Conservation (phyloP, 2,329 filamentous ascomycete species). For the Calonectria hongkongensis region DNA sequence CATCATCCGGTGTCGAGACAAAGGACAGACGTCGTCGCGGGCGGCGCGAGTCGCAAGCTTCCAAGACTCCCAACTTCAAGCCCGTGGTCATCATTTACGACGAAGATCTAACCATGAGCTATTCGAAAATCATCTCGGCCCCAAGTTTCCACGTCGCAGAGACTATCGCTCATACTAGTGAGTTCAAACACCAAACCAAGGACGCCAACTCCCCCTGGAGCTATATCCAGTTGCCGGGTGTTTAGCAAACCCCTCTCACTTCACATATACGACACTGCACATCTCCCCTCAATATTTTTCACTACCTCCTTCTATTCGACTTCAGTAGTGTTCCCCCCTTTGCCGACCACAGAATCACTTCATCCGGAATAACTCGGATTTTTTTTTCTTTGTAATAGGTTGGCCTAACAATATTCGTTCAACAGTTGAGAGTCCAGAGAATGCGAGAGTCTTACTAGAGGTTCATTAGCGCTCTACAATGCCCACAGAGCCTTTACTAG, state of each 20-base stretch:
- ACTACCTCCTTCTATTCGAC: constrained; percentile 22
- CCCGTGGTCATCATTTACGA: constrained; percentile 63
- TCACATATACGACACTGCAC: background rate
- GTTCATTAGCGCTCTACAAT: constrained; percentile 28
- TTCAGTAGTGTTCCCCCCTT: constrained; percentile 10
- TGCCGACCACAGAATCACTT: constrained; percentile 2
- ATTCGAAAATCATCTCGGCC: constrained; percentile 54
- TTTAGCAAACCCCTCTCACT: constrained; percentile 48
- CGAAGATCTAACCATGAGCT: constrained; percentile 58
- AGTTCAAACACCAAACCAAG: constrained; percentile 38
- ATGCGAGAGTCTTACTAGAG: constrained; percentile 6
- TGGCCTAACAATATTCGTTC: constrained; percentile 4
- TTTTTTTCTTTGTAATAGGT: background rate
- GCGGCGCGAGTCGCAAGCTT: background rate
- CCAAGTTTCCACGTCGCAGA: constrained; percentile 48
- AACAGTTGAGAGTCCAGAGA: constrained; percentile 23
- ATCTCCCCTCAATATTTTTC: background rate
- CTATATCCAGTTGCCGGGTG: constrained; percentile 60
- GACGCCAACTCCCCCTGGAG: constrained; percentile 59
- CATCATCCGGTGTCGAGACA: constrained; percentile 34
- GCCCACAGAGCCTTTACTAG: constrained; percentile 41
- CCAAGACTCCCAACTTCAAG: constrained; percentile 27
- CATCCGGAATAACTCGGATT: background rate
- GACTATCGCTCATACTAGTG: constrained; percentile 45
- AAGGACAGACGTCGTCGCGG: constrained; percentile 1